Conservation (phyloP, 2,329 filamentous ascomycete species). For the Pyrenochaeta sp. region DNA sequence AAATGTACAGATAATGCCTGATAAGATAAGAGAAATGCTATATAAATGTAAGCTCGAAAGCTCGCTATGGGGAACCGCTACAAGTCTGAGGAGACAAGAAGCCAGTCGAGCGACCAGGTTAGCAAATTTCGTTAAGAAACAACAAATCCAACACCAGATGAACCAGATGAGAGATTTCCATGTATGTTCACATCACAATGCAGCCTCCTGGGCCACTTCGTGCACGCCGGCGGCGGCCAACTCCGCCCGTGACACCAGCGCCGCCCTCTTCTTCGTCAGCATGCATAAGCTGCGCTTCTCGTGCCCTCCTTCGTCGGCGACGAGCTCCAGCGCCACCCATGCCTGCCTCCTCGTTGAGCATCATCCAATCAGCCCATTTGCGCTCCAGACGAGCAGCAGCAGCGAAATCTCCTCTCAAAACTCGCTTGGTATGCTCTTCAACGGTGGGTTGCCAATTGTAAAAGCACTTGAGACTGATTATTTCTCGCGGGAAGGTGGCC, state of each 20-base stretch:
- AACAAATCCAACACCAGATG: background rate
- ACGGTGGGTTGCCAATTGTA: constrained; percentile 96
- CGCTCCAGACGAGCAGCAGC: constrained; percentile 81
- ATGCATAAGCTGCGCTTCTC: constrained; percentile 82
- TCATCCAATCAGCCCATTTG: constrained; percentile 96
- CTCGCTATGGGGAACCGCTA: too few relatives aligned
- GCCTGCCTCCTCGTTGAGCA: constrained; percentile 84
- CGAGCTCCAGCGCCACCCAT: constrained; percentile 69
- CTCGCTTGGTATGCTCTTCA: constrained; percentile 88
- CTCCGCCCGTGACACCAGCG: constrained; percentile 41
- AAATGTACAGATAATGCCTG: too few relatives aligned
- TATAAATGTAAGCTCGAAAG: too few relatives aligned
- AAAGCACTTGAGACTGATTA: constrained; percentile 90
- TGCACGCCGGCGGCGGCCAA: constrained; percentile 54
- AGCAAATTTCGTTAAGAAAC: background rate
- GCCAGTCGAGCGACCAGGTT: background rate
- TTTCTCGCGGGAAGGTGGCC: constrained; percentile 73
- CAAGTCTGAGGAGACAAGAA: background rate
- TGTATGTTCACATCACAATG: constrained; percentile 53
- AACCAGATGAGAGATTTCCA: background rate
- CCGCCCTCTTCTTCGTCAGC: constrained; percentile 78
- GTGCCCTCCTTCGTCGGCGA: constrained; percentile 75
- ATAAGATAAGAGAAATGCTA: too few relatives aligned
- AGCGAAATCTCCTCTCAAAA: constrained; percentile 76
- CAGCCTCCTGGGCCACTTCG: constrained; percentile 57